Evolutionary conservation across 2,329 filamentous ascomycete species (phyloP), one percentile per base, ranked within the genome.

Genomic region (Apiospora koreana): DNA sequence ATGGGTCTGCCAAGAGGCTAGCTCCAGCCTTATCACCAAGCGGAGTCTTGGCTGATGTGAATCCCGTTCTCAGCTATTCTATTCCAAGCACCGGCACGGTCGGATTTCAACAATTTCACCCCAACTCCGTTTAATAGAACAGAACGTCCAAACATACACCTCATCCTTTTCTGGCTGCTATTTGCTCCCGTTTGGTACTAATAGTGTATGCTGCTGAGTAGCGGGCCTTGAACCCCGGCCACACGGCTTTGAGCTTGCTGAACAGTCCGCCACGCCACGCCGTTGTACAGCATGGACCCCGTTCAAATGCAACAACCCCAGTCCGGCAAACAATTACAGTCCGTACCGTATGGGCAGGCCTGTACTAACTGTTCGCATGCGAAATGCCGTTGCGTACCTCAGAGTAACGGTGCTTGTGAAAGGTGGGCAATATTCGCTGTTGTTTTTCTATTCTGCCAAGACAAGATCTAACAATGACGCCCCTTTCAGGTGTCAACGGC

Each of bases 361-460:
- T 71, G 70, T 18, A 67, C n/a, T 18, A 69, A 54, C 43, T 71
- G 70, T 69, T 71, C 70, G 12, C 65, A 65, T 23, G 70, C 70
- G 7, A 71, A 71, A 43, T 66, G 64, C 43, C 64, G 68, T 10
- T 71, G 70, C 42, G 58, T 71, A 25, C 65, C 65, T 6, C 68
- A 68, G n/a, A 41, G 35, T 8, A 68, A 10, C 38, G 70, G 68
- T 23, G 9, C 38, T 12, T 71, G 70, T 31, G 68, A 71, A 35
- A 69, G 70, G 70, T 71, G 31, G 50, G 70, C 23, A 2, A 21
- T 9, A 16, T 5, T 9, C 28, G 35, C 62, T 41, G 28, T 50
- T 25, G 23, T 54, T 10, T 25, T 16, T 28, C 3, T n/a, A n/a
- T 31, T 38, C 54, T 38, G 21, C 3, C 16, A 12, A 3, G 16